Percentiles rank a stretch among this genome's conserved stretches.
Conservation (phyloP, 2,329 filamentous ascomycete species). For the Beauveria australis region DNA sequence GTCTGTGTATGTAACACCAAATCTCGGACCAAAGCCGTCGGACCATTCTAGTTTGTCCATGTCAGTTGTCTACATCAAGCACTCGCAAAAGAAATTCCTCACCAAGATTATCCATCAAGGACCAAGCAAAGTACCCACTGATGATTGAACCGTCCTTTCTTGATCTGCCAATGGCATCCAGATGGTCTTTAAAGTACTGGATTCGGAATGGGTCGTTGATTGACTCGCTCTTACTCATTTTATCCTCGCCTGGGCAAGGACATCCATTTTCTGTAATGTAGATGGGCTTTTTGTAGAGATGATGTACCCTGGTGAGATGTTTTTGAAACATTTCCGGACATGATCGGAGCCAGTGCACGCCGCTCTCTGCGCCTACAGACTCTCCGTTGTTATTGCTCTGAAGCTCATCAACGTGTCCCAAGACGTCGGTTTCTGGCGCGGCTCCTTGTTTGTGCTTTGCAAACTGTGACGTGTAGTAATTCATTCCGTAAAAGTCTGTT, state of each 20-base stretch:
- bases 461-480: slow-evolving; percentile 32
- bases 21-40: slow-evolving; percentile 29
- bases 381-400: slow-evolving; percentile 23
- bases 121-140: slow-evolving; percentile 28
- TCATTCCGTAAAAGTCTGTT: slow-evolving; percentile 32
- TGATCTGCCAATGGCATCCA: slow-evolving; percentile 27
- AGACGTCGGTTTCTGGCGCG: slow-evolving; percentile 22
- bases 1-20: slow-evolving; percentile 30
- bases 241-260: slow-evolving; percentile 26
- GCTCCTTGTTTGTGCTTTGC: slow-evolving; percentile 20
- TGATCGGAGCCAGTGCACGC: slow-evolving; percentile 27
- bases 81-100: slow-evolving; percentile 9
- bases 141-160: slow-evolving; percentile 19
- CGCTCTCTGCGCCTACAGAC: slow-evolving; percentile 23
- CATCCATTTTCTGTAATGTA: slow-evolving; percentile 27
- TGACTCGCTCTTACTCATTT: slow-evolving; percentile 26
- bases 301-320: slow-evolving; percentile 20
- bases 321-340: slow-evolving; percentile 21
- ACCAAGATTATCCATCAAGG: slow-evolving; percentile 28
- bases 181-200: slow-evolving; percentile 29
- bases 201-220: slow-evolving; percentile 29
- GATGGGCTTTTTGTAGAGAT: slow-evolving; percentile 20
- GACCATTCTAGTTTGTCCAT: slow-evolving; percentile 24
- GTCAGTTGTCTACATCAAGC: not conserved
- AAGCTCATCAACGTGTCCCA: slow-evolving; percentile 26